Evolutionary conservation across 148 eudicot species (phyloP), one percentile per base, ranked within the genome.

Genomic region (Oxyria digyna): DNA sequence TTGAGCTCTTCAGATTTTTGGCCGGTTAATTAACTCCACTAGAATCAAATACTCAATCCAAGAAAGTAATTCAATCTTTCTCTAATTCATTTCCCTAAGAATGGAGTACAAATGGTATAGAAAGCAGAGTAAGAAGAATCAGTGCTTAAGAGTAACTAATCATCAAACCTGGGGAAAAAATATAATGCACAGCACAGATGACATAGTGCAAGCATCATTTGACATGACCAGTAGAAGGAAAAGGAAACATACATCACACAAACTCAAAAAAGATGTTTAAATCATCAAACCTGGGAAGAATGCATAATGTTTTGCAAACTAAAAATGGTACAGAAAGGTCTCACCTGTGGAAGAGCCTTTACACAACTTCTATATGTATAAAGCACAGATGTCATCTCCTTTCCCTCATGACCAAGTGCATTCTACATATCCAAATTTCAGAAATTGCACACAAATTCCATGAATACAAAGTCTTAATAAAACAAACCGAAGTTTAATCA

Each of bases 341-440:
- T 72, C 27, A 90, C 99, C 98, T 90, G 99, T 68, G 99, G 98
- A 77, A 94, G 99, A 9, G 99, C 99, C 79, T 94, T 94, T 46
- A 90, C 93, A 74, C 99, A 94, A 70, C 99, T 94, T 41, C 99
- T 84, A 76, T 94, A 91, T 48, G 97, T 88, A 78, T 90, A 94
- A 45, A 94, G 89, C 71, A 94, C 89, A 41, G 97, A 88, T 69
- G 89, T 79, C 96, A 90, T 90, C 72, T 94, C 97, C 78, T 88
- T 94, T 62, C 92, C 99, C 81, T 90, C 96, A 59, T 85, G 92
- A 62, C 84, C 86, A 62, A 94, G 95, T 27, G 76, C 68, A 72
- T 87, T 90, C 99, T 94, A 91, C 78, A 68, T 55, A 70, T 64
- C 15, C 38, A 40, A 71, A 31, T 41, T 52, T 67, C 7, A 72